Conservation (phyloP, 2,329 filamentous ascomycete genomes). For the Trichoderma brevicompactum region DNA sequence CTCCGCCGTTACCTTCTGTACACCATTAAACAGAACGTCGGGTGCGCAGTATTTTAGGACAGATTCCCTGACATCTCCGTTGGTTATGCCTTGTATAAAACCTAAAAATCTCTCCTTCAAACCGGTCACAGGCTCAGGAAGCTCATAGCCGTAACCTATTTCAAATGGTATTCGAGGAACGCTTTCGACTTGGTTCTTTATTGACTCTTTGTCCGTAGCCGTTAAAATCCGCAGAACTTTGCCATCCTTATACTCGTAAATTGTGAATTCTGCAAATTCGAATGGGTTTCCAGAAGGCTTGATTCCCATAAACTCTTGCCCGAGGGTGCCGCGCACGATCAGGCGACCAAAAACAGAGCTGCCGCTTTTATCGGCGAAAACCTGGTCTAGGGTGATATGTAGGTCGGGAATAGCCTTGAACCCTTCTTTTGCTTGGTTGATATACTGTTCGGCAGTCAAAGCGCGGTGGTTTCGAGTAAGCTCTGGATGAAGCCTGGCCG, state of each 20-base stretch:
- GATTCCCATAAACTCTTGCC: neutral
- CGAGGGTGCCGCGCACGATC: neutral
- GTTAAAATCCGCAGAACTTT: neutral
- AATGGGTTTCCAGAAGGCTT: slow-evolving; percentile 1
- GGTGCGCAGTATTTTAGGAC: neutral
- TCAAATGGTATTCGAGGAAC: slow-evolving; percentile 2
- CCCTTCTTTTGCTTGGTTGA: neutral
- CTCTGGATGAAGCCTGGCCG: neutral
- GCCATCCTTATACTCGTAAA: neutral
- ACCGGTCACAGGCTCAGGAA: neutral
- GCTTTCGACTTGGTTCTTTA: slow-evolving; percentile 2
- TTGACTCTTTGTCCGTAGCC: neutral
- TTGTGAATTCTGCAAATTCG: neutral
- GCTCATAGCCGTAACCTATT: neutral
- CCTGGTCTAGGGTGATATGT: neutral
- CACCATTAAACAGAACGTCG: neutral
- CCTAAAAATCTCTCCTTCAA: neutral
- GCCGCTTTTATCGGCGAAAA: neutral
- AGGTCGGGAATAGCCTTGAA: neutral
- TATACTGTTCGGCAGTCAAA: neutral
- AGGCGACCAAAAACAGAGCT: neutral
- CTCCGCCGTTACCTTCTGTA: no score
- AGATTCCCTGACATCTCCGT: neutral
- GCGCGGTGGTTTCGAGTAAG: neutral
- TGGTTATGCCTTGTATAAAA: neutral